Conservation (phyloP, 2,329 filamentous ascomycete species). For the Botrytis fragariae region DNA sequence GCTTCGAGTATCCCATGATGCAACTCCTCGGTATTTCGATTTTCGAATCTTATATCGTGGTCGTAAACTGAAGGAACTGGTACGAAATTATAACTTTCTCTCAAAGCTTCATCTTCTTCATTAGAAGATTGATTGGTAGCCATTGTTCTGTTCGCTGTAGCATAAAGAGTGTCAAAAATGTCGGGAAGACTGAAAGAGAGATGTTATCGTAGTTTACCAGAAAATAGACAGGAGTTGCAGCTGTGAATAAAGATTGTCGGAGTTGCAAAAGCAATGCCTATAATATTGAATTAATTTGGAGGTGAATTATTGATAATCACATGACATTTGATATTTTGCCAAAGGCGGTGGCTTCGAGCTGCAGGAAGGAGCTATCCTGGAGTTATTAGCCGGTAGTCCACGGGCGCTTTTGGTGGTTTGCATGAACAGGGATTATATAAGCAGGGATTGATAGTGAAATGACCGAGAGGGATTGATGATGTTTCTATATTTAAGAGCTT, state of each 20-base stretch:
- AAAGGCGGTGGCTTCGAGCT: neutral
- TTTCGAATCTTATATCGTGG: constrained; percentile 22
- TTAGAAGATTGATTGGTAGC: constrained; percentile 9
- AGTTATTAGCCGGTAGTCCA: neutral
- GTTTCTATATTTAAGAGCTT: constrained; percentile 3
- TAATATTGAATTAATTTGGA: neutral
- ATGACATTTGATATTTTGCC: constrained; percentile 1
- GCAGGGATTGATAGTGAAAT: neutral
- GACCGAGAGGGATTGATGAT: neutral
- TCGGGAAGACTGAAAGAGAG: too few relatives aligned
- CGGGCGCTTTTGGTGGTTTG: neutral
- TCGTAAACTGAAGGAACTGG: constrained; percentile 15
- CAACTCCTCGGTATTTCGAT: constrained; percentile 28
- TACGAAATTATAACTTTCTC: constrained; percentile 15
- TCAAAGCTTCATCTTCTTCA: constrained; percentile 9
- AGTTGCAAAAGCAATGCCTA: neutral
- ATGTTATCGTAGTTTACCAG: neutral
- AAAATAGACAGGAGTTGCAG: neutral
- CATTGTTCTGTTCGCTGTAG: constrained; percentile 4
- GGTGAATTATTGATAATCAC: constrained; percentile 8
- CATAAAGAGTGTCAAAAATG: neutral
- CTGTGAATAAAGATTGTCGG: neutral
- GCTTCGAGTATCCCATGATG: constrained; percentile 58
- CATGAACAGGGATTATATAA: constrained; percentile 3
- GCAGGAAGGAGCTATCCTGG: neutral